Percentiles rank a stretch among this genome's conserved stretches.
These are phyloP conservation scores for Dichotomopilus funicola DNA, from an alignment of 2,329 filamentous ascomycete species.

Conservation along the genomic window DNA sequence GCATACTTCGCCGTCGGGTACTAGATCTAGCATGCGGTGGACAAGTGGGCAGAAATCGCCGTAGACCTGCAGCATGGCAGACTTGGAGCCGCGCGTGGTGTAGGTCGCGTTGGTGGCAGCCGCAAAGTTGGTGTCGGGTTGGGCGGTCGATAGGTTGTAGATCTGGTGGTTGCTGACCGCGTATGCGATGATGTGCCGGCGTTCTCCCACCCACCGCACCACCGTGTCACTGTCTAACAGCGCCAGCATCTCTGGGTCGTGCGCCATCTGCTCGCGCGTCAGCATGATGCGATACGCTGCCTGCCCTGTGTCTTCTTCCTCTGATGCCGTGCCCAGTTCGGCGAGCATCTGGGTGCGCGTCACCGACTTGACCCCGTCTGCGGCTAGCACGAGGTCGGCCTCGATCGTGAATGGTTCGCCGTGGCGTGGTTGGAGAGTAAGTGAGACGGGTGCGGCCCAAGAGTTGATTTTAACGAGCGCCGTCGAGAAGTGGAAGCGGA, in stretches of 20 bases:
- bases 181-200: slow-evolving; percentile 72
- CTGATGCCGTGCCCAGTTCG: slow-evolving; percentile 42
- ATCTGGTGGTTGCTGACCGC: slow-evolving; percentile 60
- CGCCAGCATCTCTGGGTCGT: slow-evolving; percentile 60
- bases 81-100: slow-evolving; percentile 56
- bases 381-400: slow-evolving; percentile 46
- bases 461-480: slow-evolving; percentile 49
- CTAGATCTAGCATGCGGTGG: slow-evolving; percentile 51
- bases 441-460: slow-evolving; percentile 52
- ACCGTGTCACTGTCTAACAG: slow-evolving; percentile 62
- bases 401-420: slow-evolving; percentile 48
- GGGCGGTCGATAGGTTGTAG: slow-evolving; percentile 58
- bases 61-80: slow-evolving; percentile 55
- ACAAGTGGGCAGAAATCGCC: slow-evolving; percentile 54
- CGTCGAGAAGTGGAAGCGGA: slow-evolving; percentile 63
- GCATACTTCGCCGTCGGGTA: slow-evolving; percentile 56
- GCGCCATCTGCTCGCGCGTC: slow-evolving; percentile 56
- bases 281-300: slow-evolving; percentile 77
- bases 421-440: slow-evolving; percentile 53
- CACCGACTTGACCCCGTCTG: slow-evolving; percentile 51
- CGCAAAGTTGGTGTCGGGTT: slow-evolving; percentile 56
- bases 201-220: slow-evolving; percentile 69
- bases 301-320: slow-evolving; percentile 64
- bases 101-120: slow-evolving; percentile 52
- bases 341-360: slow-evolving; percentile 49